These are phyloP conservation scores for Dendrothele bispora DNA, from an alignment of 768 basidiomycete species.

Conservation along the genomic window DNA sequence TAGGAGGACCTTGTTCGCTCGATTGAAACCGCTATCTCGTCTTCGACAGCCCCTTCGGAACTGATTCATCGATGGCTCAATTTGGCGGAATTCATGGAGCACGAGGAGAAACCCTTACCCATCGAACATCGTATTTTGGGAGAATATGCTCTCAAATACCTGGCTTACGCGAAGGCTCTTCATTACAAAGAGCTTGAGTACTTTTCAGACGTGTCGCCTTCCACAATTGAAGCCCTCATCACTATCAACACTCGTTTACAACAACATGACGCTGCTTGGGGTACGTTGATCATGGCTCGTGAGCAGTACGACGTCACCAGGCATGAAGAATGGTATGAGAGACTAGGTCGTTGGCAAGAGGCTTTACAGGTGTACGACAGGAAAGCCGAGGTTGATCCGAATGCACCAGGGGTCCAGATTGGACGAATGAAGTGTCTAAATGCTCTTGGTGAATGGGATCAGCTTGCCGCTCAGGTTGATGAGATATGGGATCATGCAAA, in stretches of 20 bases:
- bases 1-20: conserved; percentile 94
- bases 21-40: conserved; percentile 83
- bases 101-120: conserved; percentile 93
- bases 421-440: conserved; percentile 96
- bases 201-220: conserved; percentile 86
- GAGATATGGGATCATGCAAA: conserved; percentile 84
- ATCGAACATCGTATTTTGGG: conserved; percentile 93
- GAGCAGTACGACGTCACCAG: conserved; percentile 89
- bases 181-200: conserved; percentile 99
- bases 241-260: conserved; percentile 95
- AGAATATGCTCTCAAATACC: conserved; percentile 89
- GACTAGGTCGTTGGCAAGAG: conserved; percentile 95
- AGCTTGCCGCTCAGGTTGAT: conserved; percentile 80
- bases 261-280: conserved; percentile 98
- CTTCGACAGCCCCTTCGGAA: conserved; percentile 77
- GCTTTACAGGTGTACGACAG: conserved; percentile 85
- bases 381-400: conserved; percentile 73
- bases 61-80: conserved; percentile 89
- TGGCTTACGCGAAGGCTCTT: conserved; percentile 95
- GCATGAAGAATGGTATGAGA: conserved; percentile 98
- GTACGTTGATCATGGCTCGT: conserved; percentile 86
- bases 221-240: conserved; percentile 92
- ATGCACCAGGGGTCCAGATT: conserved; percentile 73
- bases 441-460: conserved; percentile 97
- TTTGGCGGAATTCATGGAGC: conserved; percentile 98